Conservation (phyloP, 2,329 filamentous ascomycete genomes). For the Lachnellula cervina region DNA sequence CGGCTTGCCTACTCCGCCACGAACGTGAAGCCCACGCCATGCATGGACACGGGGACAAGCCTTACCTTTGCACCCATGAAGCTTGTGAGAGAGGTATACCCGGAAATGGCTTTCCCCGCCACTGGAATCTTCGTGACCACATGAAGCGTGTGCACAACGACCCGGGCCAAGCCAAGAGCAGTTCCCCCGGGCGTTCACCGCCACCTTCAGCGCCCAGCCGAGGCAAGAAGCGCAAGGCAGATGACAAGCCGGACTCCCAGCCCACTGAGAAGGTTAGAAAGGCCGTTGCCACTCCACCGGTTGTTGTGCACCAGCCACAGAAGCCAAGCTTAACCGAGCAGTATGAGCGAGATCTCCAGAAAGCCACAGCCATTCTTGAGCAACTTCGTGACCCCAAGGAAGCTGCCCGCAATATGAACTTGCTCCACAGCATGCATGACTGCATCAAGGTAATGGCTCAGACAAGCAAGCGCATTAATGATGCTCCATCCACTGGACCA, state of each 20-base stretch:
- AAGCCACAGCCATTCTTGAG: constrained; percentile 23
- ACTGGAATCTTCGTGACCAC: constrained; percentile 95
- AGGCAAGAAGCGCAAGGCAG: constrained; percentile 30
- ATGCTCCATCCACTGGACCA: constrained; percentile 14
- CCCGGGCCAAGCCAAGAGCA: constrained; percentile 24
- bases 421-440: constrained; percentile 23
- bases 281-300: constrained; percentile 22
- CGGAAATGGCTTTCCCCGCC: constrained; percentile 86
- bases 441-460: constrained; percentile 29
- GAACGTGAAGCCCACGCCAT: constrained; percentile 94
- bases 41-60: constrained; percentile 90
- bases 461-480: constrained; percentile 24
- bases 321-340: constrained; percentile 27
- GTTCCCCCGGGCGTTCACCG: constrained; percentile 23
- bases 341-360: constrained; percentile 26
- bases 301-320: constrained; percentile 20
- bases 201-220: constrained; percentile 20
- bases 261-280: constrained; percentile 24
- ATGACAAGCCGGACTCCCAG: constrained; percentile 20
- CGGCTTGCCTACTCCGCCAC: constrained; percentile 88
- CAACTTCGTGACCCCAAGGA: constrained; percentile 26
- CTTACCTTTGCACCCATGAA: constrained; percentile 81
- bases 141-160: constrained; percentile 87
- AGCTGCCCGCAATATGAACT: constrained; percentile 18
- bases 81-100: constrained; percentile 79